Conservation (phyloP, 257 asterid genomes). For the Cynanchum wilfordii region DNA sequence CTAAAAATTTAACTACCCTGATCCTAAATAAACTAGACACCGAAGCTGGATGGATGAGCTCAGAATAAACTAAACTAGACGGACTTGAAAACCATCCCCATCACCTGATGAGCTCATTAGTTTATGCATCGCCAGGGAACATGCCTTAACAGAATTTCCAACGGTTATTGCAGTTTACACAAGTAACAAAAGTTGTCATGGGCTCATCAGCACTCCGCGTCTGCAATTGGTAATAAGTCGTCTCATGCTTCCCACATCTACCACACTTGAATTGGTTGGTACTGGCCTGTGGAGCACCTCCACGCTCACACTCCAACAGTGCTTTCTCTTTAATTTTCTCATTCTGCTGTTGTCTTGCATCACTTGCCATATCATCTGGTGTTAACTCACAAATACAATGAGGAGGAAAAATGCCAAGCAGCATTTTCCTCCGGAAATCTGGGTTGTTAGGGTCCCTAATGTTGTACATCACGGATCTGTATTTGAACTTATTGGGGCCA, state of each 20-base stretch:
- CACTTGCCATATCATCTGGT: slow-evolving; percentile 92
- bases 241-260: slow-evolving; percentile 74
- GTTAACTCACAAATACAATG: slow-evolving; percentile 39
- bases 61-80: not conserved
- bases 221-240: slow-evolving; percentile 90
- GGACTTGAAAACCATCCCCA: not conserved
- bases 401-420: slow-evolving; percentile 57
- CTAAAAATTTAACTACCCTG: not conserved
- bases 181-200: slow-evolving; percentile 89
- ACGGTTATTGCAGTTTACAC: slow-evolving; percentile 76
- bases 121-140: not conserved
- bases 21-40: not conserved
- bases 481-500: slow-evolving; percentile 39
- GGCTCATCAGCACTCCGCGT: slow-evolving; percentile 98
- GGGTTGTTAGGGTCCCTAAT: slow-evolving; percentile 47
- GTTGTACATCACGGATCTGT: slow-evolving; percentile 46
- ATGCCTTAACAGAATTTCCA: slow-evolving; percentile 74
- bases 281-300: slow-evolving; percentile 61
- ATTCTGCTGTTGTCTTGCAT: slow-evolving; percentile 58
- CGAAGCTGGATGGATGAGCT: not conserved
- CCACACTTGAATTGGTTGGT: slow-evolving; percentile 72
- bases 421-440: slow-evolving; percentile 66
- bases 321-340: slow-evolving; percentile 75
- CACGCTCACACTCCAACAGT: slow-evolving; percentile 68
- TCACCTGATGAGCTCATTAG: not conserved